Conservation (phyloP, 2,329 filamentous ascomycete genomes). For the Diaporthe citriasiana region DNA sequence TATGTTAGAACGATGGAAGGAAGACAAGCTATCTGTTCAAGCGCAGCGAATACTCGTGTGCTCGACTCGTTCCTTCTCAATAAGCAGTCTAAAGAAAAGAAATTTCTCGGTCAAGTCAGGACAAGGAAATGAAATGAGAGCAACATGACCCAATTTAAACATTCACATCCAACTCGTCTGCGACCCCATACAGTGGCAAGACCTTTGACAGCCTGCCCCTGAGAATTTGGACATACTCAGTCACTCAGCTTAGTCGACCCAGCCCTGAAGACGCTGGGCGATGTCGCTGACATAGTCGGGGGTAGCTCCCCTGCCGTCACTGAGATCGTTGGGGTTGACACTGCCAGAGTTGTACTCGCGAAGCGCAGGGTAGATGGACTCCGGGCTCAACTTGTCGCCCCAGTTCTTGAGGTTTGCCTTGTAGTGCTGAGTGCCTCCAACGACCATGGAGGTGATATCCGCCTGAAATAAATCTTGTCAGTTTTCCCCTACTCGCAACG, state of each 20-base stretch:
- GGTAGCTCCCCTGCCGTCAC: constrained; percentile 46
- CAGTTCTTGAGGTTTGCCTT: constrained; percentile 49
- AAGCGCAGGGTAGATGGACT: constrained; percentile 56
- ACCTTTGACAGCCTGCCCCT: not conserved
- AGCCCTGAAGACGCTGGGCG: constrained; percentile 32
- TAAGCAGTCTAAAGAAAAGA: not conserved
- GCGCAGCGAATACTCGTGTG: not conserved
- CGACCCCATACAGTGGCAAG: not conserved
- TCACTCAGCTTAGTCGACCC: constrained; percentile 19
- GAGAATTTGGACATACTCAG: not conserved
- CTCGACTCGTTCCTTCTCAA: not conserved
- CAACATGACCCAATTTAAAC: not conserved
- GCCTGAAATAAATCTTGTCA: not conserved
- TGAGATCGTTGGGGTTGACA: constrained; percentile 53
- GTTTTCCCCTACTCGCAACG: not conserved
- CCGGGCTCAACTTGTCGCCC: constrained; percentile 48
- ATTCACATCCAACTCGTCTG: not conserved
- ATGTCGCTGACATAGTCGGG: constrained; percentile 32
- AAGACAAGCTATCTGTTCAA: not conserved
- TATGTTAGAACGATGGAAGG: not conserved
- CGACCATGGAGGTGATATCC: constrained; percentile 22
- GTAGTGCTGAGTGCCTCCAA: constrained; percentile 49
- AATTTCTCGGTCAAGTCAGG: not conserved
- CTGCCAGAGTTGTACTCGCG: constrained; percentile 58
- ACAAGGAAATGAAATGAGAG: not conserved